phyloP scores from a whole-genome alignment of 306 rosid species.

The Prunus armeniaca region DNA sequence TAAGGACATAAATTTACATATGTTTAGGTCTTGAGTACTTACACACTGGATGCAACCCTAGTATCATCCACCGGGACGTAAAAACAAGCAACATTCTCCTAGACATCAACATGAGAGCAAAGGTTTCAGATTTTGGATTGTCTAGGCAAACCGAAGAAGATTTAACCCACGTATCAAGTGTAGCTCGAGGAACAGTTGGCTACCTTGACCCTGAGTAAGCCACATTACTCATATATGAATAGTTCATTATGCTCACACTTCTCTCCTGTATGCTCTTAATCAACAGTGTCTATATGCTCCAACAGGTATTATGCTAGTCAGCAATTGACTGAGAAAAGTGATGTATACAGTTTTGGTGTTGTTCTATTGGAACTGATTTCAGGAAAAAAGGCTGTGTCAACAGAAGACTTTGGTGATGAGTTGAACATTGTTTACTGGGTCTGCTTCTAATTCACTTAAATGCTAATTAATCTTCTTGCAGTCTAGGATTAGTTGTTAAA shows the following conservation, averaged over 20 bases:
- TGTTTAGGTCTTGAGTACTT: conserved; percentile 87
- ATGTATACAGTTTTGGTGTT: conserved; percentile 92
- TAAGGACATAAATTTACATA: conserved; percentile 14
- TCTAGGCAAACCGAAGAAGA: conserved; percentile 93
- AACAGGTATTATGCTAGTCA: conserved; percentile 90
- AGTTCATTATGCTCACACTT: conserved; percentile 6
- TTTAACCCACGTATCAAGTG: conserved; percentile 87
- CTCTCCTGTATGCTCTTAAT: conserved; percentile 19
- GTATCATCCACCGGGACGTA: conserved; percentile 92
- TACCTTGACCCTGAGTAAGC: conserved; percentile 97
- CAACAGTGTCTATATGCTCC: conserved; percentile 10
- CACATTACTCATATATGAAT: conserved; percentile 1
- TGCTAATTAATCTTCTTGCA: not conserved
- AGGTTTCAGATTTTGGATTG: conserved; percentile 93
- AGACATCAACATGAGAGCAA: conserved; percentile 95
- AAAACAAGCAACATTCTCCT: conserved; percentile 93
- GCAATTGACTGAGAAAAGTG: conserved; percentile 92
- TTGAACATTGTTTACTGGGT: conserved; percentile 98
- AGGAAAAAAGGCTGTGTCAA: conserved; percentile 80
- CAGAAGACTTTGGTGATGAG: conserved; percentile 83
- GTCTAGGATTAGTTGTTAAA: not conserved
- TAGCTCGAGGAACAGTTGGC: conserved; percentile 93
- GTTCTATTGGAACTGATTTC: conserved; percentile 87
- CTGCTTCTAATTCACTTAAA: conserved; percentile 19
- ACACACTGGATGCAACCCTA: conserved; percentile 97